A percentile compares a stretch with the other conserved stretches of the same genome.
Evolutionary conservation across 2,329 filamentous ascomycete genomes (phyloP).

Genomic region (Magnaporthiopsis rhizophila): DNA sequence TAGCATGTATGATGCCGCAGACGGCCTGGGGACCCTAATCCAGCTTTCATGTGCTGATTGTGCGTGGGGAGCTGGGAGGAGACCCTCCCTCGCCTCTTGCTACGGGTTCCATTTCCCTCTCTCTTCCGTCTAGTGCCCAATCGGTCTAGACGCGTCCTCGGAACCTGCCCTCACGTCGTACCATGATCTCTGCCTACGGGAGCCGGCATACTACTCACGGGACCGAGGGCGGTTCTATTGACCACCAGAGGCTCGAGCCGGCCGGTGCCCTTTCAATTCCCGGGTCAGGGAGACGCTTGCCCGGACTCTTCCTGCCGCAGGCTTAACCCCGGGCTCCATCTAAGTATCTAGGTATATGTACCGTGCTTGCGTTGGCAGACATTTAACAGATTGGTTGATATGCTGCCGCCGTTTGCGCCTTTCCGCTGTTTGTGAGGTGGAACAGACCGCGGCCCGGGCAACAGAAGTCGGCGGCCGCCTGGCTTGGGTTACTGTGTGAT

Average conservation of each 20-base stretch:
- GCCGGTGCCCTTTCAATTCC: too few relatives aligned
- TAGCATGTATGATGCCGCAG: neutral
- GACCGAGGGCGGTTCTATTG: neutral
- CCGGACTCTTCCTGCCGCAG: too few relatives aligned
- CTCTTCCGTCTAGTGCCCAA: neutral
- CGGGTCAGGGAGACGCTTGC: too few relatives aligned
- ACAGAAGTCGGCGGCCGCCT: neutral
- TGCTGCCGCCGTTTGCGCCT: too few relatives aligned
- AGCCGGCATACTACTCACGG: neutral
- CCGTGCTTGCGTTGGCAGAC: too few relatives aligned
- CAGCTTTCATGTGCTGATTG: neutral
- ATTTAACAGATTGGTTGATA: too few relatives aligned
- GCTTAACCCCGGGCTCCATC: too few relatives aligned
- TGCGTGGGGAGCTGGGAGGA: neutral
- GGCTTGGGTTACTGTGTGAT: neutral
- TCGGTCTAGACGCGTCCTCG: neutral
- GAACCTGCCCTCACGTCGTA: neutral
- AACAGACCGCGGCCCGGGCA: too few relatives aligned
- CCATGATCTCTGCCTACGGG: neutral
- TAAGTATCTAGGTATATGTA: too few relatives aligned
- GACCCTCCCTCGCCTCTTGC: neutral
- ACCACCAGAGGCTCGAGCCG: neutral
- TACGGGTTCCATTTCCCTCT: neutral
- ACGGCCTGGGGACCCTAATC: neutral
- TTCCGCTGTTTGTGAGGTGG: neutral